phyloP scores from a whole-genome alignment of 73 alveolate genomes.

The Tetrahymena malaccensis region DNA sequence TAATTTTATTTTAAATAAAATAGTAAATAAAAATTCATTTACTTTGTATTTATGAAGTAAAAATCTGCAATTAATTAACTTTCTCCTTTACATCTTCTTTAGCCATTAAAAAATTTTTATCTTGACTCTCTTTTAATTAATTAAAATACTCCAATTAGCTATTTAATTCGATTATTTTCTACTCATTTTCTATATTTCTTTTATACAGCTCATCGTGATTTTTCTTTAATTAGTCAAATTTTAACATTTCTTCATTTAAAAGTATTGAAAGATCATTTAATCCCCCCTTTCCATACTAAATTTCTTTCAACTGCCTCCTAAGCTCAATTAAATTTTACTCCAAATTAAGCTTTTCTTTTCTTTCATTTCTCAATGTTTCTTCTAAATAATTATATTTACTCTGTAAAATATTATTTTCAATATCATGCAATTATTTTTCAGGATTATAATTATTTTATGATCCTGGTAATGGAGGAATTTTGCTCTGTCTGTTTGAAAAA shows the following conservation, averaged over 20 bases:
- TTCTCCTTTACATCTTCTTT: background rate
- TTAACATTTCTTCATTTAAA: background rate
- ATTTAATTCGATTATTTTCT: background rate
- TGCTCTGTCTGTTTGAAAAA: background rate
- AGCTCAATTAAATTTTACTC: background rate
- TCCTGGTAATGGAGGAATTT: background rate
- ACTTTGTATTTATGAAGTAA: background rate
- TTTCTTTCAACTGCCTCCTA: background rate
- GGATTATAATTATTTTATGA: background rate
- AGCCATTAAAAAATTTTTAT: background rate
- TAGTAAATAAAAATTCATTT: background rate
- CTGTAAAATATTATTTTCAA: background rate
- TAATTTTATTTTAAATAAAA: too few species aligned
- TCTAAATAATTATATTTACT: background rate
- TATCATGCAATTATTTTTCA: background rate
- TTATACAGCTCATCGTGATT: background rate
- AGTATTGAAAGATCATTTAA: background rate
- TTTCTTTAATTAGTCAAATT: background rate
- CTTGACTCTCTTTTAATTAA: background rate
- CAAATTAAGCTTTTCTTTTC: background rate
- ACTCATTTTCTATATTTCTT: background rate
- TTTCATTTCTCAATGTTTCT: background rate
- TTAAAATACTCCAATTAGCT: background rate
- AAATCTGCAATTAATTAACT: background rate
- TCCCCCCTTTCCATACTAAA: background rate